Conservation (phyloP, 1,284 basidiomycete genomes). For the Moniliella sp. region DNA sequence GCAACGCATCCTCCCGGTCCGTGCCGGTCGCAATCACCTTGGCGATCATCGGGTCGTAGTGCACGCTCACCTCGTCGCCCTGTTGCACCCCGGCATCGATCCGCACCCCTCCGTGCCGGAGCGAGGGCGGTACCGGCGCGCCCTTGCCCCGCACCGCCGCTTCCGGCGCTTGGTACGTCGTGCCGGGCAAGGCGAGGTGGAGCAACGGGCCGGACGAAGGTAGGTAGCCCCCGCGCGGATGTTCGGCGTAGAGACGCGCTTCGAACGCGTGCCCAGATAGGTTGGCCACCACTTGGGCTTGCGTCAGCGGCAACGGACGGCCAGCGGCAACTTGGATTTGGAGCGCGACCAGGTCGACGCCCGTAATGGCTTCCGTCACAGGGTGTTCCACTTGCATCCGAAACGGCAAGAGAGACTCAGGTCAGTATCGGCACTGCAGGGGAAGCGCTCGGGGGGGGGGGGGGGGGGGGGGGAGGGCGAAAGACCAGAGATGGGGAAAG, state of each 20-base stretch:
- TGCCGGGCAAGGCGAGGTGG: background rate
- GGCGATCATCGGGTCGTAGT: constrained; percentile 14
- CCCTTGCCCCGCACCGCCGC: background rate
- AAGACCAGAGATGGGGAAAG: constrained; percentile 14
- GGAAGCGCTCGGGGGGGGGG: constrained; percentile 1
- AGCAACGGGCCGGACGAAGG: background rate
- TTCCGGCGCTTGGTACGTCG: too few species aligned
- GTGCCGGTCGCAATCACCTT: constrained; percentile 13
- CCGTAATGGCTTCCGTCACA: constrained; percentile 82
- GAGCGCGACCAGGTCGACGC: constrained; percentile 78
- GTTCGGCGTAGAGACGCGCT: background rate
- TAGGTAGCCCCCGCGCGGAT: background rate
- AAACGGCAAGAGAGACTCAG: background rate
- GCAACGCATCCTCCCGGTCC: constrained; percentile 4
- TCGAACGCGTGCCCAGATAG: background rate
- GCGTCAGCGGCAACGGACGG: background rate
- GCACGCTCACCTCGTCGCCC: background rate
- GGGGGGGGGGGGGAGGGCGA: background rate
- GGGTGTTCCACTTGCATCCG: constrained; percentile 59
- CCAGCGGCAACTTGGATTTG: constrained; percentile 51
- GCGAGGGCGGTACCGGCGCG: too few species aligned
- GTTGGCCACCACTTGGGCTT: background rate
- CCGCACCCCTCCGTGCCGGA: background rate
- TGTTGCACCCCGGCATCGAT: background rate
- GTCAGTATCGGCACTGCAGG: background rate